A percentile compares a stretch with the other conserved stretches of the same genome.
These are phyloP conservation scores for Pterula multifida DNA, from an alignment of 1,284 basidiomycete species.

Conservation along the genomic window DNA sequence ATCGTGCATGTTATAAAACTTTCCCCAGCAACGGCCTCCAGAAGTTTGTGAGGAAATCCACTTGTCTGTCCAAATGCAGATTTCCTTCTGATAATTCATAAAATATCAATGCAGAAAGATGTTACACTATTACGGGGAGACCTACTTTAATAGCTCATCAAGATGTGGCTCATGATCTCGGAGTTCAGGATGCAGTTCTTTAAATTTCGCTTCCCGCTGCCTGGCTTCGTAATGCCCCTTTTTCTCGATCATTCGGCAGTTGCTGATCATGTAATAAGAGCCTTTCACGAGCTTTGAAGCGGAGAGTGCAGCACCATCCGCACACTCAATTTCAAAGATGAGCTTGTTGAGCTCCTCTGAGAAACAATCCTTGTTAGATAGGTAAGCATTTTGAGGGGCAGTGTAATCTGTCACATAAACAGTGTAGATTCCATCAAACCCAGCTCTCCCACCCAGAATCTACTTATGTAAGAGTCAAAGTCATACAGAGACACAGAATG, in stretches of 20 bases:
- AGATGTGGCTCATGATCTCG: neutral
- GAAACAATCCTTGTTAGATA: conserved; percentile 17
- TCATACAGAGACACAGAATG: too few species aligned
- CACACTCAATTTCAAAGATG: conserved; percentile 45
- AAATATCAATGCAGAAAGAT: too few species aligned
- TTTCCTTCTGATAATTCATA: too few species aligned
- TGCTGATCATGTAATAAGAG: conserved; percentile 43
- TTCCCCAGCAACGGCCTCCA: neutral
- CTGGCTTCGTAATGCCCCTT: conserved; percentile 39
- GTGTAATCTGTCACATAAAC: conserved; percentile 67
- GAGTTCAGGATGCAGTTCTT: neutral
- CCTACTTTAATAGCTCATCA: neutral
- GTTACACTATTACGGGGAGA: neutral
- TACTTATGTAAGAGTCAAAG: conserved; percentile 9
- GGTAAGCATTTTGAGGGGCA: conserved; percentile 20
- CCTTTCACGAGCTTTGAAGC: conserved; percentile 34
- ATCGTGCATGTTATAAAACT: neutral
- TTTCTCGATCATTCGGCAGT: conserved; percentile 33
- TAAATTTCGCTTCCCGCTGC: conserved; percentile 15
- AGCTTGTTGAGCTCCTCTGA: conserved; percentile 37
- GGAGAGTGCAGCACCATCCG: conserved; percentile 31
- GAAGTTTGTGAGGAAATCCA: neutral
- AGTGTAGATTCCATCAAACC: conserved; percentile 14
- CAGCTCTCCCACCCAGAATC: conserved; percentile 12
- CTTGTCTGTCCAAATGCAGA: neutral